Conservation (phyloP, 345 rosid species). For the Trapa incisa region DNA sequence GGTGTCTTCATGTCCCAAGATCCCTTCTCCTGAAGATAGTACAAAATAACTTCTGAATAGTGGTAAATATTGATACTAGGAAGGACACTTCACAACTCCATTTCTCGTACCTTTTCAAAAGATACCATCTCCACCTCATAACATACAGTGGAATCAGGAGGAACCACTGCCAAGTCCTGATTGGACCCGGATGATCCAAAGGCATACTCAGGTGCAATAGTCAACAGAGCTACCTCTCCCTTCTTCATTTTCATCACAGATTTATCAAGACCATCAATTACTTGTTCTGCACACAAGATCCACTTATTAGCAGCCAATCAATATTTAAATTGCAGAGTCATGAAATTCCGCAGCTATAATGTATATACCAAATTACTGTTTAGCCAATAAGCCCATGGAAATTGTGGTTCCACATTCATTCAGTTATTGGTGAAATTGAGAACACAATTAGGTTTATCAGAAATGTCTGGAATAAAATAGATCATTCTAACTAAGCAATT, state of each 20-base stretch:
- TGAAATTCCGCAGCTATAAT: no score
- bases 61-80: background rate
- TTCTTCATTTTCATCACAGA: constrained; percentile 78
- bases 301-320: constrained; percentile 2
- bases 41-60: background rate
- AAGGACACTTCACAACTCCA: background rate
- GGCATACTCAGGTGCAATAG: constrained; percentile 71
- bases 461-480: no score
- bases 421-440: no score
- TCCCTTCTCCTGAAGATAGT: constrained; percentile 52
- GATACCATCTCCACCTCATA: constrained; percentile 75
- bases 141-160: constrained; percentile 58
- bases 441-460: no score
- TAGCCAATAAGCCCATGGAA: no score
- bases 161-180: constrained; percentile 69
- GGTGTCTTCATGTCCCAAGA: constrained; percentile 92
- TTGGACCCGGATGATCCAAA: constrained; percentile 63
- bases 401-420: no score
- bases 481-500: background rate
- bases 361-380: no score
- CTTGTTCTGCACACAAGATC: constrained; percentile 49
- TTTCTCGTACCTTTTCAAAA: constrained; percentile 43
- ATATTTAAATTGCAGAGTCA: no score
- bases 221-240: constrained; percentile 68
- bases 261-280: constrained; percentile 14